phyloP scores from a whole-genome alignment of 768 basidiomycete genomes.

The Mycena pura region DNA sequence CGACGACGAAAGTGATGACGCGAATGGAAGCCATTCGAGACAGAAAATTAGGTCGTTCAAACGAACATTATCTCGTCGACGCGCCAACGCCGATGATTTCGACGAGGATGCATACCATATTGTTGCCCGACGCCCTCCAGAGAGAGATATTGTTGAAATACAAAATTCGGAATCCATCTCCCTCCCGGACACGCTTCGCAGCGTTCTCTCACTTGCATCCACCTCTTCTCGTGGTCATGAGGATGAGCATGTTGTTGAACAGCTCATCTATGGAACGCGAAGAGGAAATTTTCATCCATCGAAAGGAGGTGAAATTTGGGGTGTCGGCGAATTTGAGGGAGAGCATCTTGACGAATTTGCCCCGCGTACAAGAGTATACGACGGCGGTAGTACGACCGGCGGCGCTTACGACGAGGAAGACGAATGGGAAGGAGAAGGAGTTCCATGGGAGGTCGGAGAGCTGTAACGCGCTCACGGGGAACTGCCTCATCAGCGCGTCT shows the following conservation, averaged over 20 bases:
- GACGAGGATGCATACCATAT: constrained; percentile 34
- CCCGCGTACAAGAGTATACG: not conserved
- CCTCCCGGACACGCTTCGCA: constrained; percentile 65
- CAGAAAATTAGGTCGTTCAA: constrained; percentile 14
- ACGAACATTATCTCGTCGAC: constrained; percentile 7
- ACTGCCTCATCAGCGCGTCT: not conserved
- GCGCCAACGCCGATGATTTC: not conserved
- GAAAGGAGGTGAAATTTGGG: constrained; percentile 80
- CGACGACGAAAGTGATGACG: constrained; percentile 35
- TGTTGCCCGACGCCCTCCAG: constrained; percentile 32
- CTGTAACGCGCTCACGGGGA: constrained; percentile 46
- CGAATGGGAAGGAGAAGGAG: constrained; percentile 84
- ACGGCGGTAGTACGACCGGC: not conserved
- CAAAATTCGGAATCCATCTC: constrained; percentile 61
- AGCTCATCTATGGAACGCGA: constrained; percentile 61
- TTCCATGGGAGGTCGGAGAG: constrained; percentile 84
- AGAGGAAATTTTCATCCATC: constrained; percentile 62
- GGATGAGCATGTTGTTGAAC: constrained; percentile 62
- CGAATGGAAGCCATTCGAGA: not conserved
- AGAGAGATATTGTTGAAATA: constrained; percentile 25
- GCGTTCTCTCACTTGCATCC: constrained; percentile 67
- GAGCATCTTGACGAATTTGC: constrained; percentile 34
- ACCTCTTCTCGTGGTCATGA: constrained; percentile 48
- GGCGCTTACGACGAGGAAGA: constrained; percentile 50
- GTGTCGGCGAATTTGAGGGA: constrained; percentile 67